Evolutionary conservation across 805 yeast species (phyloP), one percentile per base, ranked within the genome.

Genomic region (Torulaspora gathmanii): DNA sequence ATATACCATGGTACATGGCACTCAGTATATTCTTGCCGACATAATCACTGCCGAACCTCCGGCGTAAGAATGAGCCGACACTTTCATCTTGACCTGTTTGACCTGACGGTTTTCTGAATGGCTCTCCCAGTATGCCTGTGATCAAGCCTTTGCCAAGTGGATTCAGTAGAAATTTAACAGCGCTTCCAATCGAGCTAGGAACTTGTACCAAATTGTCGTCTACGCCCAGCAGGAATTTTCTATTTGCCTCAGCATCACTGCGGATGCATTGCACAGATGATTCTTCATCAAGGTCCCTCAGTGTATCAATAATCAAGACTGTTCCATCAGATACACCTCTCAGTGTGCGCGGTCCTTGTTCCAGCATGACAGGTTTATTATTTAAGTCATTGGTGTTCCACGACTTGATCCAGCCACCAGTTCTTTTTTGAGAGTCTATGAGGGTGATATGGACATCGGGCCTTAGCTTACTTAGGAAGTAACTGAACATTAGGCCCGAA

Each of bases 311-410:
- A 6, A 86, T 76, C 20, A 86, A 56, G 25, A 83, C 67, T 0
- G 89, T 79, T 0, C 98, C 98, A 33, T 80, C 80, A 44, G 88
- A 84, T 5, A 78, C 78, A 0, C 96, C 95, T 48, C 96, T 70
- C 35, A 93, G 68, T 0, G 98, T 93, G 40, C 98, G 70, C 0
- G 99, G 98, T 0, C 98, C 99, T 50, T 82, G 83, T 56, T 93
- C 98, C 25, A 87, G 63, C 62, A 63, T 52, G 6, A 58, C 37
- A 10, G 45, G 59, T 31, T 50, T 50, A 10, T 58, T 69, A 22
- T 55, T 55, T 4, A 57, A 39, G 30, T 68, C 58, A n/a, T 55
- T 53, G n/a, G 68, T 61, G 10, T 57, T 53, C 46, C 75, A 69
- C 1, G 88, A 74, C 34, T 74, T 65, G 58, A 91, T 85, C 76